Evolutionary conservation across 306 rosid genomes (phyloP).

Genomic region (Quercus gilva): DNA sequence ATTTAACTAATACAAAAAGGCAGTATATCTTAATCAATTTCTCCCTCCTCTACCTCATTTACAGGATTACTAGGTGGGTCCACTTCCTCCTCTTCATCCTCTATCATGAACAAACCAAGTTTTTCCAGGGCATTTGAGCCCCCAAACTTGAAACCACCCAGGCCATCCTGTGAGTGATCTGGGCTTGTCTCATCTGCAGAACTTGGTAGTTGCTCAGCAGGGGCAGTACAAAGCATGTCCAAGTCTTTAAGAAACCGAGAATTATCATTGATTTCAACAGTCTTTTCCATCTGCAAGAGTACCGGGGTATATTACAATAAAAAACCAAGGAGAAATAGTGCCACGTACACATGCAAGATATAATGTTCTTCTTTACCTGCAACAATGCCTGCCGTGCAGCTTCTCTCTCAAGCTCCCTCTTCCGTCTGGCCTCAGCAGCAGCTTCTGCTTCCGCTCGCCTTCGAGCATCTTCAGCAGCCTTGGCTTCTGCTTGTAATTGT

Average conservation of each 20-base stretch:
- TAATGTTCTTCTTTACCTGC: slow-evolving; percentile 45
- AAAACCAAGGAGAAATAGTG: slow-evolving; percentile 17
- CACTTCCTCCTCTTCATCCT: slow-evolving; percentile 74
- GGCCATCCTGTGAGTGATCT: slow-evolving; percentile 56
- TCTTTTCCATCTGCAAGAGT: slow-evolving; percentile 71
- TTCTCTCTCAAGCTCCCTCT: slow-evolving; percentile 86
- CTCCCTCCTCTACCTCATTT: slow-evolving; percentile 81
- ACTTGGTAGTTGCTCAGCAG: slow-evolving; percentile 58
- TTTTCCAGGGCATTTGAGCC: slow-evolving; percentile 73
- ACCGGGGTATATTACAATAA: slow-evolving; percentile 28
- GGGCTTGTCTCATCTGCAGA: slow-evolving; percentile 69
- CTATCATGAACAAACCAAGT: slow-evolving; percentile 72
- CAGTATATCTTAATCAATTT: slow-evolving; percentile 49
- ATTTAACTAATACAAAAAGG: slow-evolving; percentile 16
- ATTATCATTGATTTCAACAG: slow-evolving; percentile 81
- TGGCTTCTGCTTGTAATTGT: slow-evolving; percentile 78
- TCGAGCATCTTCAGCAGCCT: slow-evolving; percentile 84
- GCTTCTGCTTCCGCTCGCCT: slow-evolving; percentile 69
- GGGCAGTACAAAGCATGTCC: slow-evolving; percentile 73
- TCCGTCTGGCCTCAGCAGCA: slow-evolving; percentile 71
- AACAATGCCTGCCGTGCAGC: slow-evolving; percentile 83
- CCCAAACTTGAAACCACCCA: slow-evolving; percentile 71
- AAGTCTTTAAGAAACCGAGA: slow-evolving; percentile 70
- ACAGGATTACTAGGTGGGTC: slow-evolving; percentile 47
- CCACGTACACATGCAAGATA: slow-evolving; percentile 3